phyloP scores from a whole-genome alignment of 176 grass and related monocot species.

The Bonia amplexicaulis region DNA sequence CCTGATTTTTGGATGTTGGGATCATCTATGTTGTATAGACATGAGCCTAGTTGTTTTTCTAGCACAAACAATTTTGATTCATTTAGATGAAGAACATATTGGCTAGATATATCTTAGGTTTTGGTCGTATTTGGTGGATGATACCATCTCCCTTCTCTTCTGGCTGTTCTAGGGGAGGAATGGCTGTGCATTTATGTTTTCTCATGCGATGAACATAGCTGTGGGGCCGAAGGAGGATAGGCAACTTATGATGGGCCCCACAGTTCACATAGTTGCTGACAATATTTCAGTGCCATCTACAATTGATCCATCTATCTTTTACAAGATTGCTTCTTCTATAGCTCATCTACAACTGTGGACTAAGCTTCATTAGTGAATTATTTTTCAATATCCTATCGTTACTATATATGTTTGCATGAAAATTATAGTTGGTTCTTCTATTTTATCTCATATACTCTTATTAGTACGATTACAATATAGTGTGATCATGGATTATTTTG shows the following conservation, averaged over 20 bases:
- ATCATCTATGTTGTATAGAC: neutral
- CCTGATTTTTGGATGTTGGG: neutral
- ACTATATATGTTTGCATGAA: too few relatives aligned
- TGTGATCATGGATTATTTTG: too few relatives aligned
- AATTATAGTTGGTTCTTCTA: too few relatives aligned
- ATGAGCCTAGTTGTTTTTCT: neutral
- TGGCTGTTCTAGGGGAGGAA: constrained; percentile 44
- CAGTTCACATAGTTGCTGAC: constrained; percentile 63
- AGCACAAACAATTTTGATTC: neutral
- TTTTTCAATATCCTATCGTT: too few relatives aligned
- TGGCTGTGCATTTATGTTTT: constrained; percentile 61
- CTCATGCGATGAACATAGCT: constrained; percentile 71
- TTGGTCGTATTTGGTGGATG: constrained; percentile 8
- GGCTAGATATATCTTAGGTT: neutral
- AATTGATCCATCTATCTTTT: too few relatives aligned
- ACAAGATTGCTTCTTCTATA: too few relatives aligned
- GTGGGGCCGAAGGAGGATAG: constrained; percentile 63
- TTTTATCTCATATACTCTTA: too few relatives aligned
- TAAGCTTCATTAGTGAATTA: too few relatives aligned
- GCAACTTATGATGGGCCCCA: constrained; percentile 55
- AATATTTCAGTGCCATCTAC: neutral
- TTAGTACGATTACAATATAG: too few relatives aligned
- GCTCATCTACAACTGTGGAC: too few relatives aligned
- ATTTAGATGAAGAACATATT: neutral
- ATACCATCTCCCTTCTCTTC: constrained; percentile 12